Base-by-base conservation (phyloP, 805 yeast species). In the Starmerella asiatica region DNA sequence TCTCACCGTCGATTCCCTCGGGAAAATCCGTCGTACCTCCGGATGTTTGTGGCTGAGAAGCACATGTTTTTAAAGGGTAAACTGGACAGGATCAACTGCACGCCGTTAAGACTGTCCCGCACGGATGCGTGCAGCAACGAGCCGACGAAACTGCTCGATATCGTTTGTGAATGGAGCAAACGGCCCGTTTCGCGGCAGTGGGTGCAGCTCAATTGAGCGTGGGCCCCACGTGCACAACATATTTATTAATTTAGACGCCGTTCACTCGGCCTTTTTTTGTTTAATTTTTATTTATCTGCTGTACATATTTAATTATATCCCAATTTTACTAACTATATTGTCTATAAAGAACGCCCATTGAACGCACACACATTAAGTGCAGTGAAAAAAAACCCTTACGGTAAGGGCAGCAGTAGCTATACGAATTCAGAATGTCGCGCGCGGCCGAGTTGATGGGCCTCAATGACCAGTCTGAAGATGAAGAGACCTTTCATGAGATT, bases 361-460 rank as follows among this genome's bases (percentile, higher is more conserved):
- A n/a, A n/a, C n/a, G n/a, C n/a, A 24, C 27, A 8, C 27, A 8
- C 8, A 24, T 12, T 8, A 24, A 24, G 8, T 24, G 8, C 27
- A 12, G 12, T 24, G 12, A 24, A 24, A 8, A 12, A 24, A 24
- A 24, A 14, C 15, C 16, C 16, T 15, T 24, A 9, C 9, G 9
- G 9, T 24, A 24, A 9, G 9, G 9, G 28, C 14, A 9, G 14
- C 28, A 9, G 14, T 24, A 24, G 14, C 14, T 24, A n/a, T n/a
- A n/a, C n/a, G n/a, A n/a, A n/a, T n/a, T n/a, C n/a, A n/a, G n/a
- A 16, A 46, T 46, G 49, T 29, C 49, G 24, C 32, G 43, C 3
- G 45, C 33, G 2, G 48, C 42, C 17, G 49, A 46, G 9, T 35
- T 46, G 5, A 43, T 46, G 47, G 49, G 49, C 33, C 38, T 46